phyloP scores from a whole-genome alignment of 225 moss, liverwort and hornwort species.

The Bryum argenteum region DNA sequence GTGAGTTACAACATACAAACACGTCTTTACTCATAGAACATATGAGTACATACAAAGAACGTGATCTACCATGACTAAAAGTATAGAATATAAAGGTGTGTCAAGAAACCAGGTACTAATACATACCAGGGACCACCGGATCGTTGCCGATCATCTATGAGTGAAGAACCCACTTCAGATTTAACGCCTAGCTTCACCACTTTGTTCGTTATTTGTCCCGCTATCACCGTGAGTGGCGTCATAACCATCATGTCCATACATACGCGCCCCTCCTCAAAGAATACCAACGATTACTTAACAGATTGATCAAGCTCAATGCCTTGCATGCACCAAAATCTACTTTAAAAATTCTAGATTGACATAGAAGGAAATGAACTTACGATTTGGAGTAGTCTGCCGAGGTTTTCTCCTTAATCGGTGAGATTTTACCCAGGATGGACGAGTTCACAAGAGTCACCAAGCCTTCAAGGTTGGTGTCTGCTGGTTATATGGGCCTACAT shows the following conservation, averaged over 20 bases:
- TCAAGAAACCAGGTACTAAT: background rate
- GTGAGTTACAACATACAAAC: background rate
- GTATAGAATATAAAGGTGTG: background rate
- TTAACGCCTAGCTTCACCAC: conserved; percentile 34
- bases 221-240: conserved; percentile 11
- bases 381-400: conserved; percentile 45
- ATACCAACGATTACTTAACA: background rate
- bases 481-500: conserved; percentile 64
- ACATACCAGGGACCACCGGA: conserved; percentile 63
- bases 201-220: conserved; percentile 37
- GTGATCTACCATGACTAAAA: conserved; percentile 10
- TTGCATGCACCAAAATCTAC: too few species aligned
- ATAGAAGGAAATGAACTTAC: conserved; percentile 29
- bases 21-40: background rate
- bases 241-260: background rate
- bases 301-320: background rate
- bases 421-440: conserved; percentile 59
- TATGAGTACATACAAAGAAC: conserved; percentile 8
- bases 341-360: background rate
- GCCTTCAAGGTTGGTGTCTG: conserved; percentile 73
- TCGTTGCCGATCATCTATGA: conserved; percentile 56
- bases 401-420: conserved; percentile 48
- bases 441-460: conserved; percentile 69
- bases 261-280: background rate
- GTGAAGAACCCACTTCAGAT: conserved; percentile 42